Evolutionary conservation across 2,329 filamentous ascomycete species (phyloP).

Genomic region (Fusarium robinianum): DNA sequence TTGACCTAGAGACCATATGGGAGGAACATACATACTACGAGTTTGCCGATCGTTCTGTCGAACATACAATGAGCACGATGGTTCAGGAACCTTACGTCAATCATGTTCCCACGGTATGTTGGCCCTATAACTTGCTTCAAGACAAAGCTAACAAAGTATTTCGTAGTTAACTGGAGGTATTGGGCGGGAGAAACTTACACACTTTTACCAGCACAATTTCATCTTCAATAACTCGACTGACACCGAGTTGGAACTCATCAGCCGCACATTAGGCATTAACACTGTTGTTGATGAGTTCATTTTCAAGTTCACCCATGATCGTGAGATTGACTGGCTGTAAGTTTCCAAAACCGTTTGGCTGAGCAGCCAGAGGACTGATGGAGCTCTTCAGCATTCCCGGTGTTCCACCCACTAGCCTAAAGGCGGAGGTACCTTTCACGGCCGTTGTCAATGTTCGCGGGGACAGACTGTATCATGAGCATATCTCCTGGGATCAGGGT

Average conservation of each 20-base stretch:
- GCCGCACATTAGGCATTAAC: conserved; percentile 72
- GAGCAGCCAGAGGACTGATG: not conserved
- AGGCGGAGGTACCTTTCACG: conserved; percentile 63
- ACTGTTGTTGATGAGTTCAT: conserved; percentile 74
- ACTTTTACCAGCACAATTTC: conserved; percentile 75
- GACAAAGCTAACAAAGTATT: not conserved
- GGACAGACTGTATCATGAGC: conserved; percentile 67
- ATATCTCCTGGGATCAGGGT: conserved; percentile 70
- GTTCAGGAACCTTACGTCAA: conserved; percentile 80
- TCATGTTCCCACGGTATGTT: conserved; percentile 68
- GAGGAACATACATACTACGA: conserved; percentile 76
- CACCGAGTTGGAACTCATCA: conserved; percentile 69
- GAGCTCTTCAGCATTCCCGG: conserved; percentile 50
- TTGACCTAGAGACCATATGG: conserved; percentile 79
- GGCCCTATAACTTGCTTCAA: rapidly evolving
- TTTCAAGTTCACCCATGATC: conserved; percentile 65
- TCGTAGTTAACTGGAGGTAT: conserved; percentile 66
- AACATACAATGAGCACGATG: conserved; percentile 81
- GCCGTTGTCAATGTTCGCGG: conserved; percentile 67
- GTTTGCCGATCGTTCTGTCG: conserved; percentile 69
- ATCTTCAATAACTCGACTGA: conserved; percentile 74
- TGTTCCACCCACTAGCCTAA: conserved; percentile 57
- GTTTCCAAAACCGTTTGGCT: conserved; percentile 34
- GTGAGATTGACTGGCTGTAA: conserved; percentile 70
- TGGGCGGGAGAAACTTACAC: conserved; percentile 63